Base-by-base conservation (phyloP, 1,284 basidiomycete species). In the Tilletia caries region DNA sequence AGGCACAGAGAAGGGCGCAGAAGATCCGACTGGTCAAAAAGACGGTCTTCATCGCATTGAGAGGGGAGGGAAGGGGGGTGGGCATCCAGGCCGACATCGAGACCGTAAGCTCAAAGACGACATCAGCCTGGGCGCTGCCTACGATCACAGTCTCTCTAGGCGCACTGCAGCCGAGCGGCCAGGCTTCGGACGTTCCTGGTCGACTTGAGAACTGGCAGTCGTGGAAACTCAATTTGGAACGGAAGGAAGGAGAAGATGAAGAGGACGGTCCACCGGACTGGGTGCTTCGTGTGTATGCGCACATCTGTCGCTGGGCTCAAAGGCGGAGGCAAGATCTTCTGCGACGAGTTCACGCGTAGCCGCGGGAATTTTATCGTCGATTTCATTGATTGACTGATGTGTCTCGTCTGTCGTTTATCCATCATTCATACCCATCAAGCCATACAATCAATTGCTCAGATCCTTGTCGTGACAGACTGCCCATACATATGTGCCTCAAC, bases 281-380 rank as follows among this genome's bases (percentile, higher is more conserved):
- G 58, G 58, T 62, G 32, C 33, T 62, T 2, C 58, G 58, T 20
- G 58, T 62, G 10, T 62, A 62, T 20, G 58, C 58, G 20, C 58
- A 62, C n/a, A 32, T 62, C 15, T 62, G 58, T 62, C 27, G 58
- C 12, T 62, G 58, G 58, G 58, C 58, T 25, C 58, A 62, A 29
- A 12, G 58, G 58, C 12, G 58, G 32, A 33, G 58, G 58, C 58
- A 62, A 34, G 58, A 62, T 34, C 32, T 62, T 20, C 32, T 62
- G 23, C 48, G 23, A 50, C 48, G 48, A 20, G 48, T 50, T n/a
- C 48, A 50, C 18, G 48, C 48, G 8, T 50, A n/a, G 20, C 2
- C 23, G 20, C 12, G 23, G 20, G 48, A 25, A 50, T 50, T 18
- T 6, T 50, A 8, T 50, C 20, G 20, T 6, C 12, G 13, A 50